A percentile compares a stretch with the other conserved stretches of the same genome.
Conservation (phyloP, 495 filamentous ascomycete genomes). For the Geopyxis carbonaria region DNA sequence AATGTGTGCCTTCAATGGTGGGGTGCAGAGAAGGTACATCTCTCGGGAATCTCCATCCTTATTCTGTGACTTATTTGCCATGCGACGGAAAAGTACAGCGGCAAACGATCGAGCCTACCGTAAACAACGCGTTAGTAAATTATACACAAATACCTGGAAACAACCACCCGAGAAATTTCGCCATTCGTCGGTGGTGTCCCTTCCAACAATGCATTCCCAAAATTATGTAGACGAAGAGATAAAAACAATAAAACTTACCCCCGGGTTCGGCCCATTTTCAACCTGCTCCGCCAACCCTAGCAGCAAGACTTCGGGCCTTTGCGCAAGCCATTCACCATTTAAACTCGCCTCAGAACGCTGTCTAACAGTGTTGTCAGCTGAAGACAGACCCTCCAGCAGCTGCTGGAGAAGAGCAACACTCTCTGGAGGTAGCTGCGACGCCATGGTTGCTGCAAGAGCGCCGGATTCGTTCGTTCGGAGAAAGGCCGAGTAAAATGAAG, state of each 20-base stretch:
- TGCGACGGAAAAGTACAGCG: conserved; percentile 85
- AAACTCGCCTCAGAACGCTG: conserved; percentile 76
- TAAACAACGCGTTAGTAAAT: conserved; percentile 3
- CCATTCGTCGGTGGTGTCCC: conserved; percentile 6
- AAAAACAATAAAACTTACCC: conserved; percentile 36
- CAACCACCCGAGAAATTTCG: conserved; percentile 9
- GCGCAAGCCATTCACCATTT: conserved; percentile 69
- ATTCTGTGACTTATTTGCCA: conserved; percentile 72
- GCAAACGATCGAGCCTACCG: conserved; percentile 71
- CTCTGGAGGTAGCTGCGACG: conserved; percentile 51
- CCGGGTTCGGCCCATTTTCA: conserved; percentile 46
- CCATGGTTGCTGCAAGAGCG: conserved; percentile 41
- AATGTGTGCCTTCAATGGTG: conserved; percentile 57
- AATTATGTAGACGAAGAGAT: background rate
- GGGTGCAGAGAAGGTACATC: conserved; percentile 57
- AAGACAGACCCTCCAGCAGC: conserved; percentile 71
- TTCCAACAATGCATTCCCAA: background rate
- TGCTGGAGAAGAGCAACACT: conserved; percentile 64
- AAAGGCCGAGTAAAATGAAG: conserved; percentile 6
- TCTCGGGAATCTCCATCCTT: conserved; percentile 55
- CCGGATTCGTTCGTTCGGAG: too few relatives aligned
- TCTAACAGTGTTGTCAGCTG: conserved; percentile 73
- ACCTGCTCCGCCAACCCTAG: conserved; percentile 92
- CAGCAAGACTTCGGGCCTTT: conserved; percentile 66
- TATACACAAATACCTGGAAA: conserved; percentile 4